These are phyloP conservation scores for Amanita molliuscula DNA, from an alignment of 768 basidiomycete genomes.

Conservation along the genomic window DNA sequence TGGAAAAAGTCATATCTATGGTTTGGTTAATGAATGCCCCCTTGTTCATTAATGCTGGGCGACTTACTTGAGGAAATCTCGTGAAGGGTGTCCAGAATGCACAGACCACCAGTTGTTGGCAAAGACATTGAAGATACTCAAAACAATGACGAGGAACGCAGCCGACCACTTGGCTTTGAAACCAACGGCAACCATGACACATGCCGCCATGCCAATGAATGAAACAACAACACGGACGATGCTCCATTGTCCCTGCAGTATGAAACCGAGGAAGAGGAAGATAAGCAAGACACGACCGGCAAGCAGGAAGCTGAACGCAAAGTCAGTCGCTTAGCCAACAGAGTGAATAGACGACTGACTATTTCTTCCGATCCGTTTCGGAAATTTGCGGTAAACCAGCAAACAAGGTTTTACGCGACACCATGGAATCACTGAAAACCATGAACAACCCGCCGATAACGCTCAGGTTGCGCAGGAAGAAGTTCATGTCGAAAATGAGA, in stretches of 20 bases:
- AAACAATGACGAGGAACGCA: constrained; percentile 82
- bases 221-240: constrained; percentile 81
- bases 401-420: constrained; percentile 77
- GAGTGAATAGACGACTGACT: constrained; percentile 43
- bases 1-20: constrained; percentile 97
- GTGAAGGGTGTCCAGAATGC: constrained; percentile 83
- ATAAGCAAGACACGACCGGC: constrained; percentile 95
- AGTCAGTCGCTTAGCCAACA: background rate
- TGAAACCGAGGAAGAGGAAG: constrained; percentile 98
- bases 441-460: constrained; percentile 98
- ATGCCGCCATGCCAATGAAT: constrained; percentile 83
- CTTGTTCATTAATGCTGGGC: background rate
- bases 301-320: constrained; percentile 72
- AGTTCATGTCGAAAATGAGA: constrained; percentile 98
- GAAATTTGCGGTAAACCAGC: constrained; percentile 85
- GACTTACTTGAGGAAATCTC: constrained; percentile 93
- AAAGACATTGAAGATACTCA: constrained; percentile 94
- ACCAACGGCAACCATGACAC: constrained; percentile 93
- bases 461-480: constrained; percentile 98
- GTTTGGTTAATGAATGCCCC: constrained; percentile 13
- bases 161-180: constrained; percentile 99
- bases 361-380: constrained; percentile 97
- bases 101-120: constrained; percentile 99
- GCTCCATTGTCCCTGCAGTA: constrained; percentile 88
- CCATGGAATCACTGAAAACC: constrained; percentile 96